A percentile compares a stretch with the other conserved stretches of the same genome.
Evolutionary conservation across 2,329 filamentous ascomycete species (phyloP).

Genomic region (Stylonectria norvegica): DNA sequence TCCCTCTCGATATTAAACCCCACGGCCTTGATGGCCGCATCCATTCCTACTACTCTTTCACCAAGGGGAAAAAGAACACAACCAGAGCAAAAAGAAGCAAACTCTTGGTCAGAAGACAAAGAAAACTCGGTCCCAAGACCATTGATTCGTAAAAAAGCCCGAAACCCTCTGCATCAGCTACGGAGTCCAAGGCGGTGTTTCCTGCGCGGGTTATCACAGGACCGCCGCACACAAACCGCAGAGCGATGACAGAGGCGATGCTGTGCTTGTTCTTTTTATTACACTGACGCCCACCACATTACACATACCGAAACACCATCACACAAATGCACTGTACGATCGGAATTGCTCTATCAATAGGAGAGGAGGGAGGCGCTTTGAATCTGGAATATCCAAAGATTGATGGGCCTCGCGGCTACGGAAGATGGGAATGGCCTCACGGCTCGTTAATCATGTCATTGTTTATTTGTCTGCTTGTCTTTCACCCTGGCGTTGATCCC

Average conservation of each 20-base stretch:
- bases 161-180: slow-evolving; percentile 11
- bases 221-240: slow-evolving; percentile 17
- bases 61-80: slow-evolving; percentile 10
- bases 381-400: slow-evolving; percentile 26
- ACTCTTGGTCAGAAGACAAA: not conserved
- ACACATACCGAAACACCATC: slow-evolving; percentile 5
- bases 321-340: slow-evolving; percentile 10
- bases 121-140: slow-evolving; percentile 16
- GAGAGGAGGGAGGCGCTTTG: slow-evolving; percentile 15
- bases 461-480: not conserved
- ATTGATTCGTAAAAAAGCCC: slow-evolving; percentile 8
- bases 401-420: slow-evolving; percentile 29
- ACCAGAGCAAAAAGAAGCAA: slow-evolving; percentile 9
- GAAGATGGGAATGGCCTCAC: slow-evolving; percentile 29
- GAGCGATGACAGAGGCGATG: too few relatives aligned
- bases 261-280: too few relatives aligned
- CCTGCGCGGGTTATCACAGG: slow-evolving; percentile 29
- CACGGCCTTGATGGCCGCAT: not conserved
- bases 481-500: not conserved
- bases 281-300: slow-evolving; percentile 4
- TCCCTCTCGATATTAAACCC: not conserved
- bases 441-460: slow-evolving; percentile 10
- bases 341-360: slow-evolving; percentile 8
- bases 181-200: slow-evolving; percentile 13
- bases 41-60: slow-evolving; percentile 2